Base-by-base conservation (phyloP, 345 rosid genomes). In the Lepidium aucheri region DNA sequence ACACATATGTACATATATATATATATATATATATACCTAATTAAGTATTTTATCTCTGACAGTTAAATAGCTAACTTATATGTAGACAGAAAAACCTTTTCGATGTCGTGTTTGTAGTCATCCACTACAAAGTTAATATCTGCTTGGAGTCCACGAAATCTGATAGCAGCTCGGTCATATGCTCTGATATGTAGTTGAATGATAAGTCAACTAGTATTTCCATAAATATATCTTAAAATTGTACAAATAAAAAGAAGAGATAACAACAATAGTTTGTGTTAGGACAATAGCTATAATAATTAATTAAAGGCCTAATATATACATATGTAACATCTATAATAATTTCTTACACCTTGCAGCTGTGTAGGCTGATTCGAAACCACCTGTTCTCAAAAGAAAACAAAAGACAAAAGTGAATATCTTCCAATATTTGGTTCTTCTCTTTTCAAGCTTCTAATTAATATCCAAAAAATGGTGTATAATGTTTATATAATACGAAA, bases 121-220 rank as follows among this genome's bases (percentile, higher is more conserved):
- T 74, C 62, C n/a, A 85, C 83, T 63, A 14, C 69, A 70, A 91
- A 91, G 74, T 91, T 91, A 72, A 91, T 88, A 73, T 91, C 97
- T 17, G 96, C 97, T 53, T 82, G 84, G 54, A 80, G 74, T 30
- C 97, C 97, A 66, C 97, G 82, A 74, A 91, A 91, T 76, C 80
- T 91, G 63, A 91, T 84, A 69, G 97, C 97, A 65, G 96, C 97
- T 74, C 94, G 84, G 76, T 91, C 97, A 56, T 91, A 88, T 9
- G 97, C 94, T 80, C 97, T 88, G 82, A 49, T 54, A 63, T 55
- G 44, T 6, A 11, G 16, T 42, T 40, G 30, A 43, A 28, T 40
- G n/a, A 0, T 40, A 28, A 1, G 38, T 67, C 49, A 66, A 30
- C 22, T n/a, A 9, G 51, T 9, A n/a, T 44, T 43, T 50, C 47